A percentile compares a stretch with the other conserved stretches of the same genome.
phyloP scores from a whole-genome alignment of 371 early-diverging fungal genomes.

The Mortierella sp. region DNA sequence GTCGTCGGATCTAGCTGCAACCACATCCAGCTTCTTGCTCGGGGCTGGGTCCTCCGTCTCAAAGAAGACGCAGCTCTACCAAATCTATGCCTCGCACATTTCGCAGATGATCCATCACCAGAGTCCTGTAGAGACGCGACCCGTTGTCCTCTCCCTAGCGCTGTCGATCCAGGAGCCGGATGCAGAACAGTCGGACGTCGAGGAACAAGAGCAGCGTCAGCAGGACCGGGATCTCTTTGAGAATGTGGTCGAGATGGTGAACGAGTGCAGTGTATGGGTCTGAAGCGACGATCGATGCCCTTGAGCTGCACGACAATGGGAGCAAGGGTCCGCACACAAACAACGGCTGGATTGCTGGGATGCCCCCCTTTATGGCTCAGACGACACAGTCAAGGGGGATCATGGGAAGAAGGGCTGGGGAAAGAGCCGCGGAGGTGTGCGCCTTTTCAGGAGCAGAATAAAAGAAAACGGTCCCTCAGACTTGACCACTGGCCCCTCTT shows the following conservation, averaged over 20 bases:
- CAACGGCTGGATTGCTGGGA: too few relatives aligned
- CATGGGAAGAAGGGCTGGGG: too few relatives aligned
- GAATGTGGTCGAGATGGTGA: constrained; percentile 44
- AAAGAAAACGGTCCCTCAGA: too few relatives aligned
- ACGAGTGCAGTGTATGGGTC: constrained; percentile 50
- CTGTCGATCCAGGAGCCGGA: constrained; percentile 60
- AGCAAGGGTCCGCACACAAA: too few relatives aligned
- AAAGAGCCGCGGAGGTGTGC: too few relatives aligned
- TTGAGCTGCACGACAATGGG: too few relatives aligned
- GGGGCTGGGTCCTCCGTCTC: constrained; percentile 61
- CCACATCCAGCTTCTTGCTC: constrained; percentile 64
- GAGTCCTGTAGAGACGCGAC: constrained; percentile 70
- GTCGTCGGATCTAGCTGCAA: constrained; percentile 56
- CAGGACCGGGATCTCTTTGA: constrained; percentile 53
- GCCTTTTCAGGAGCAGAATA: too few relatives aligned
- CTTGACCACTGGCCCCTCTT: too few relatives aligned
- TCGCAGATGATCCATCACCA: constrained; percentile 69
- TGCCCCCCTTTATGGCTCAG: too few relatives aligned
- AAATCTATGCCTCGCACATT: constrained; percentile 72
- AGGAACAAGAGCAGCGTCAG: constrained; percentile 30
- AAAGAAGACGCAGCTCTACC: constrained; percentile 67
- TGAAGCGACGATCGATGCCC: too few relatives aligned
- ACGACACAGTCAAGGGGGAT: too few relatives aligned
- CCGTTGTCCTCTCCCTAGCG: constrained; percentile 71
- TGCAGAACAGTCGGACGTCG: constrained; percentile 9